Evolutionary conservation across 352 stramenopile species (phyloP).

Genomic region (Thraustochytrium aureum): DNA sequence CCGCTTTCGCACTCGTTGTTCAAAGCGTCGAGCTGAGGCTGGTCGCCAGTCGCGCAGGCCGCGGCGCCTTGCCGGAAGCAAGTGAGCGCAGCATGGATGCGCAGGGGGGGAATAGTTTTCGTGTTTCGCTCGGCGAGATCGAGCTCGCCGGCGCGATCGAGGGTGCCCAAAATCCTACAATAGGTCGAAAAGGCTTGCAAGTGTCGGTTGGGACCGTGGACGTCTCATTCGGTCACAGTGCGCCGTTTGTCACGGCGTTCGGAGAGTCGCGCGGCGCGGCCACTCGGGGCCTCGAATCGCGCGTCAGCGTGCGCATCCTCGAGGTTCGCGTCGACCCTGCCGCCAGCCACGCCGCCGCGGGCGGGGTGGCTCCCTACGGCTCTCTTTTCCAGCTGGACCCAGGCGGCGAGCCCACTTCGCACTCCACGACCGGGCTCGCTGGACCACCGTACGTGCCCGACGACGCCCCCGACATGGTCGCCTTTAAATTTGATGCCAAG

Average conservation of each 20-base stretch:
- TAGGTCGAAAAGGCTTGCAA: neutral
- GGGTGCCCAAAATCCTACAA: neutral
- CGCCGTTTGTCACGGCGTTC: too few species aligned
- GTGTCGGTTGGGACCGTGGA: neutral
- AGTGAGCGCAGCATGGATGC: too few species aligned
- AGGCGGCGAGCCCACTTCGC: neutral
- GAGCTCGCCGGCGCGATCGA: neutral
- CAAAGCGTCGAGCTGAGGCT: too few species aligned
- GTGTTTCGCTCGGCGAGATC: neutral
- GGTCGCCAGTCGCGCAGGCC: too few species aligned
- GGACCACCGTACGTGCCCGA: too few species aligned
- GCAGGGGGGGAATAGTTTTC: neutral
- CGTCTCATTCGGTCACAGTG: too few species aligned
- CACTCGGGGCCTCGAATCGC: too few species aligned
- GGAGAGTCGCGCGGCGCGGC: too few species aligned
- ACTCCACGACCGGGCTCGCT: constrained; percentile 4
- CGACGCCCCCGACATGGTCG: neutral
- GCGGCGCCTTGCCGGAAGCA: too few species aligned
- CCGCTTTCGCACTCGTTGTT: too few species aligned
- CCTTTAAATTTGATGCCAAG: neutral
- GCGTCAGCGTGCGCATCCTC: neutral
- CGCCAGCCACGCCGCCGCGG: neutral
- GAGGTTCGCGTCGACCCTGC: too few species aligned
- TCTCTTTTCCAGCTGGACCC: constrained; percentile 8
- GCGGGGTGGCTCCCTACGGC: neutral